Evolutionary conservation across 495 filamentous ascomycete genomes (phyloP).

Genomic region (Daldinia childiae): DNA sequence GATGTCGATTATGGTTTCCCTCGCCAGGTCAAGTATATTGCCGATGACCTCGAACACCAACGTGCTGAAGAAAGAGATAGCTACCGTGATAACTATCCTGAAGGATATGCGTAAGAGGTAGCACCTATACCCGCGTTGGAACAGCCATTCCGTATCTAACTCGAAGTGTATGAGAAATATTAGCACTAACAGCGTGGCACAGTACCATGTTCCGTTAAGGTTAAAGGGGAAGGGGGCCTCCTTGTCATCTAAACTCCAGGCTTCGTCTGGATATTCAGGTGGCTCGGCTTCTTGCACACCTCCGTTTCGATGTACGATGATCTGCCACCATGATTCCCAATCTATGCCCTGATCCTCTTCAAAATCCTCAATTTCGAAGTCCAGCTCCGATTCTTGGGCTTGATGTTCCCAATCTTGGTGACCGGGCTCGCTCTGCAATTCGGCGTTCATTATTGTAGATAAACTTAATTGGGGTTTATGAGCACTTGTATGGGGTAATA

Average conservation of each 20-base stretch:
- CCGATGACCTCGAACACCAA: slow-evolving; percentile 32
- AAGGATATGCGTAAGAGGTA: slow-evolving; percentile 27
- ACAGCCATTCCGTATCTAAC: slow-evolving; percentile 27
- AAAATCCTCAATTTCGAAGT: not conserved
- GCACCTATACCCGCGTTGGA: slow-evolving; percentile 5
- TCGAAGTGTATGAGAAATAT: slow-evolving; percentile 18
- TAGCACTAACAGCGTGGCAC: slow-evolving; percentile 15
- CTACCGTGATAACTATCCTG: slow-evolving; percentile 23
- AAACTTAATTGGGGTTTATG: not conserved
- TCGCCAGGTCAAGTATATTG: slow-evolving; percentile 5
- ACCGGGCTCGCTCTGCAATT: not conserved
- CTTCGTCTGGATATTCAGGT: not conserved
- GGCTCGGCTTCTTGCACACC: not conserved
- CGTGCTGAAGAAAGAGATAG: slow-evolving; percentile 35
- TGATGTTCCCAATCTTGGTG: not conserved
- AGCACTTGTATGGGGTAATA: not conserved
- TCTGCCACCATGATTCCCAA: slow-evolving; percentile 33
- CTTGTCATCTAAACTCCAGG: slow-evolving; percentile 6
- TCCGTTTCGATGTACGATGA: slow-evolving; percentile 33
- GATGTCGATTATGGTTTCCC: not conserved
- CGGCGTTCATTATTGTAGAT: slow-evolving; percentile 5
- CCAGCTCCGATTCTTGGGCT: not conserved
- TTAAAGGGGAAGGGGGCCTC: slow-evolving; percentile 36
- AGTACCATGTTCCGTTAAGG: slow-evolving; percentile 28
- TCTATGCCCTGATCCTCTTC: slow-evolving; percentile 1